Conservation (phyloP, 2,329 filamentous ascomycete genomes). For the Ophiostoma himal-ulmi region DNA sequence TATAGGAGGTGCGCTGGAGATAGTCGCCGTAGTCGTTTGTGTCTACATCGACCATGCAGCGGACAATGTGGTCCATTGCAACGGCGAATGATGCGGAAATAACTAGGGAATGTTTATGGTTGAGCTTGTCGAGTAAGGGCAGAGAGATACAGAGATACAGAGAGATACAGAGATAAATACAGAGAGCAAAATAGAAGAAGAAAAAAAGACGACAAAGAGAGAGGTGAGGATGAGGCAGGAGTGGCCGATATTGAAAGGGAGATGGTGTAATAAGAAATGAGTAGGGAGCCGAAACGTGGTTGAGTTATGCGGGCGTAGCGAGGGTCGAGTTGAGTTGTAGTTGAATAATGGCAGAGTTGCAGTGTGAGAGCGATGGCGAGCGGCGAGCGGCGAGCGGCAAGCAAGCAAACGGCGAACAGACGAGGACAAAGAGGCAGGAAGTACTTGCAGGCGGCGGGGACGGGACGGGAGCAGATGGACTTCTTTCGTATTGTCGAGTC, state of each 20-base stretch:
- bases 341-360: neutral
- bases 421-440: neutral
- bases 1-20: conserved; percentile 39
- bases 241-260: conserved; percentile 4
- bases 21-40: conserved; percentile 4
- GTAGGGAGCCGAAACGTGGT: neutral
- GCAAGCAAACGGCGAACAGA: neutral
- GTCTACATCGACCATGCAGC: conserved; percentile 44
- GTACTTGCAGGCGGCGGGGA: neutral
- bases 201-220: neutral
- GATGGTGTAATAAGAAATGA: neutral
- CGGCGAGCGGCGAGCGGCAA: no score
- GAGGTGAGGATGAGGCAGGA: neutral
- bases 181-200: neutral
- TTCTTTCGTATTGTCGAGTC: neutral
- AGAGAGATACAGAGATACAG: neutral
- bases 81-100: neutral
- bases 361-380: neutral
- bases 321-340: neutral
- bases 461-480: neutral
- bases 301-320: neutral
- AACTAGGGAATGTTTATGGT: neutral
- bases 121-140: neutral
- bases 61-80: conserved; percentile 57
- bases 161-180: neutral